Conservation (phyloP, 164 flowering plant species). For the Sedum album region DNA sequence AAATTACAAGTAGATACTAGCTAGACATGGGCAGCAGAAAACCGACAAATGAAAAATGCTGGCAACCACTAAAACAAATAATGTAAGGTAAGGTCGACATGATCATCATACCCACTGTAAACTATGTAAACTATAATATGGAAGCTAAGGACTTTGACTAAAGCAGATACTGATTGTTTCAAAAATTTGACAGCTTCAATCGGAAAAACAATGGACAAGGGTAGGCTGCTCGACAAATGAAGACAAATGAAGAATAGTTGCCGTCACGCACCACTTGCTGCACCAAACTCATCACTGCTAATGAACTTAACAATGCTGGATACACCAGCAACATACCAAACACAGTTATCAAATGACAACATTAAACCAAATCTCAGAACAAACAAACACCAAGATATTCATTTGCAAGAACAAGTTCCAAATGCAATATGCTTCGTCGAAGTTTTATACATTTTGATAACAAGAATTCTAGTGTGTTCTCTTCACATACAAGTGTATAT, state of each 20-base stretch:
- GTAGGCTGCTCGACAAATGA: neutral
- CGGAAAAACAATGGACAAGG: neutral
- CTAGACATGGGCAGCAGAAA: neutral
- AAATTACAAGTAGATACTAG: neutral
- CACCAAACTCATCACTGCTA: neutral
- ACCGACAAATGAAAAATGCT: slow-evolving; percentile 4
- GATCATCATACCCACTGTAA: neutral
- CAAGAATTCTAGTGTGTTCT: neutral
- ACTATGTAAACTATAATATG: neutral
- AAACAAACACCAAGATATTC: neutral
- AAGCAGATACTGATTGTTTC: neutral
- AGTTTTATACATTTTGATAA: neutral
- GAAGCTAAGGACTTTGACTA: neutral
- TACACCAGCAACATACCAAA: slow-evolving; percentile 3
- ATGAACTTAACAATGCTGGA: neutral
- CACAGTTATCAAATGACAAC: neutral
- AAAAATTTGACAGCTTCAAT: neutral
- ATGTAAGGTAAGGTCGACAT: neutral
- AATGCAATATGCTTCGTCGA: neutral
- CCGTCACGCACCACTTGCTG: neutral
- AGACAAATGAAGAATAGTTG: neutral
- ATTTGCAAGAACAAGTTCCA: neutral
- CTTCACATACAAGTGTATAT: slow-evolving; percentile 5
- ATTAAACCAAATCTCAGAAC: neutral
- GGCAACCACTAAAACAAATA: neutral